Base-by-base conservation (phyloP, 2,329 filamentous ascomycete genomes). In the Diaporthe citriasiana region DNA sequence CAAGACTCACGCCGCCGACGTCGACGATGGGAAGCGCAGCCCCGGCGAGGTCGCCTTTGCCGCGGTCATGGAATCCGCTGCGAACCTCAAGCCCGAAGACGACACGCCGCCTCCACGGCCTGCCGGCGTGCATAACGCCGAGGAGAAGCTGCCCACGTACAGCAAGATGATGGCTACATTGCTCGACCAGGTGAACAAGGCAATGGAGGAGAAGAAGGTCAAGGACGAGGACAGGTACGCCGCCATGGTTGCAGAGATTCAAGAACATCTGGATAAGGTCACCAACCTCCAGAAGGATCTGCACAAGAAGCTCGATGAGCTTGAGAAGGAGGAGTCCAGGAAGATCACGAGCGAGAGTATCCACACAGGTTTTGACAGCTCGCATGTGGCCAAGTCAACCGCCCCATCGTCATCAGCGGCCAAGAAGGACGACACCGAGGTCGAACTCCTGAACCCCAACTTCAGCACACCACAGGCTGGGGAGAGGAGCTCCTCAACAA, bases 151-250 rank as follows among this genome's bases (percentile, higher is more conserved):
- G 78, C 94, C 94, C 0, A 93, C 92, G 19, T 99, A 98, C 81
- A 97, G 95, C 51, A 95, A 97, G 87, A 99, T 99, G 97, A 95
- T 99, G 93, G 94, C 94, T n/a, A 91, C 93, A n/a, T 84, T 99
- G 79, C 89, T 98, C 27, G 97, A 99, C 80, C 94, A 97, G 83
- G 95, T 98, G 55, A 98, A 98, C 79, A 88, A 90, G 83, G 91
- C 94, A 68, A 87, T 98, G 47, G 94, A 95, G 72, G 93, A 95
- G 81, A 93, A 93, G 83, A 91, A 93, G 75, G 86, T 89, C 0
- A 85, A 87, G 51, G 88, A 89, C 0, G 87, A 89, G 27, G 90
- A 92, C 78, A 86, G 94, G 68, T 95, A 94, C 81, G 87, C 89
- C 63, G 92, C 89, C 70, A 98, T 97, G 86, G 87, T 97, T 38